Base-by-base conservation (phyloP, 2,329 filamentous ascomycete species). In the Trichophyton rubrum region DNA sequence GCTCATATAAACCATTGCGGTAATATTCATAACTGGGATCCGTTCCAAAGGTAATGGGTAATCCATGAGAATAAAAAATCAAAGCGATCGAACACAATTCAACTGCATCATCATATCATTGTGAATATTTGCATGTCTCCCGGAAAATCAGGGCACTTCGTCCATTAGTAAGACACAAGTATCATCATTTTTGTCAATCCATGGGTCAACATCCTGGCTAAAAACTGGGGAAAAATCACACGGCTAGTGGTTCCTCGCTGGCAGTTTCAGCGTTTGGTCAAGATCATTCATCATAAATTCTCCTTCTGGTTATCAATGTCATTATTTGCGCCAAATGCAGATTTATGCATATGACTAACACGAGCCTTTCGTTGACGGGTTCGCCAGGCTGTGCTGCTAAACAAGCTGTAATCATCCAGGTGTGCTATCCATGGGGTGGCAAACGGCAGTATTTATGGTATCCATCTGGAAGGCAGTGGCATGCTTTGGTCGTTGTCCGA, bases 301-400 rank as follows among this genome's bases (percentile, higher is more conserved):
- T 65, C 66, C 64, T 15, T 60, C 58, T 51, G 59, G 43, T 61
- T 45, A 30, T 40, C 45, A 47, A 38, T 47, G 17, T 61, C 57
- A 63, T 61, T 60, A 60, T 61, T 59, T 58, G 56, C 43, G 62
- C 53, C 59, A 59, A 60, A 61, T 72, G 72, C 69, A 71, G 67
- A 71, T 74, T 74, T 70, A 74, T 72, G 64, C 72, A 73, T 47
- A 68, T 68, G 67, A 68, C 58, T 61, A 41, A 57, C 43, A 51
- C 51, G 17, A 62, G 49, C 58, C 62, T 58, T 63, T 68, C 65
- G 6, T 65, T 69, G 70, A 71, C 71, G 70, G 71, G 57, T 65
- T 70, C 65, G 62, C 61, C 60, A 61, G 60, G 63, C 56, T 68
- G 43, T 55, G 33, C 53, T 60, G 64, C 43, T 61, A 33, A 51